Evolutionary conservation across 2,329 filamentous ascomycete species (phyloP).

Genomic region (Fusarium tuaranense): DNA sequence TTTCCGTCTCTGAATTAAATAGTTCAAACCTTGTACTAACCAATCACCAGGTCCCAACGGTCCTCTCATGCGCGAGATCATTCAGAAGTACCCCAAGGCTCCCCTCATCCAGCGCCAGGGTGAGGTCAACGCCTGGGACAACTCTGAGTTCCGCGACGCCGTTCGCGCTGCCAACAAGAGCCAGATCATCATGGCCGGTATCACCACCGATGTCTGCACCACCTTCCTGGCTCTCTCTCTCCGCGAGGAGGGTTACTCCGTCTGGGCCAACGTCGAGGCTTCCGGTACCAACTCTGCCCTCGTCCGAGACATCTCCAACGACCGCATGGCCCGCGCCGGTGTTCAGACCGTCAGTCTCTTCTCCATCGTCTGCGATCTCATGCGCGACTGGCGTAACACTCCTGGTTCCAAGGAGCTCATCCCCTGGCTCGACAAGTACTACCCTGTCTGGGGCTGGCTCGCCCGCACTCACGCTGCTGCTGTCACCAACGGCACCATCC

Average conservation of each 20-base stretch:
- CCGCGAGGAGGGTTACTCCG: constrained; percentile 76
- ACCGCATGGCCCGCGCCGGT: constrained; percentile 74
- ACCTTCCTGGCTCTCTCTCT: constrained; percentile 80
- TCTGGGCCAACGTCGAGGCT: constrained; percentile 80
- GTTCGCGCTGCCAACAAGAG: constrained; percentile 73
- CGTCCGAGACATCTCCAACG: constrained; percentile 73
- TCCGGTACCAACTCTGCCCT: constrained; percentile 73
- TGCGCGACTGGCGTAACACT: constrained; percentile 75
- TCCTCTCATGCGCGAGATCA: constrained; percentile 75
- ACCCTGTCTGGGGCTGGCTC: constrained; percentile 73
- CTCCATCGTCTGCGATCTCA: constrained; percentile 73
- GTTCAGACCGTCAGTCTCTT: constrained; percentile 74
- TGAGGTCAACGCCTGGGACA: constrained; percentile 84
- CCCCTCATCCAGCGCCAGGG: constrained; percentile 76
- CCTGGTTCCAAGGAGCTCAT: constrained; percentile 68
- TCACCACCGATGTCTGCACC: constrained; percentile 81
- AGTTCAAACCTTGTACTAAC: neutral
- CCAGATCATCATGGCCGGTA: constrained; percentile 79
- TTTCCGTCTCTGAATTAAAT: neutral
- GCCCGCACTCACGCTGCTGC: constrained; percentile 72
- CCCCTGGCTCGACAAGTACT: constrained; percentile 73
- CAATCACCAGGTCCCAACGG: constrained; percentile 72
- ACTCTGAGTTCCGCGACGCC: constrained; percentile 73
- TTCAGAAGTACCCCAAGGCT: constrained; percentile 73
- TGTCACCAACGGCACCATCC: constrained; percentile 68